Evolutionary conservation across 139 green algal genomes (phyloP), one percentile per base, ranked within the genome.

Genomic region (Marvania coccoides): DNA sequence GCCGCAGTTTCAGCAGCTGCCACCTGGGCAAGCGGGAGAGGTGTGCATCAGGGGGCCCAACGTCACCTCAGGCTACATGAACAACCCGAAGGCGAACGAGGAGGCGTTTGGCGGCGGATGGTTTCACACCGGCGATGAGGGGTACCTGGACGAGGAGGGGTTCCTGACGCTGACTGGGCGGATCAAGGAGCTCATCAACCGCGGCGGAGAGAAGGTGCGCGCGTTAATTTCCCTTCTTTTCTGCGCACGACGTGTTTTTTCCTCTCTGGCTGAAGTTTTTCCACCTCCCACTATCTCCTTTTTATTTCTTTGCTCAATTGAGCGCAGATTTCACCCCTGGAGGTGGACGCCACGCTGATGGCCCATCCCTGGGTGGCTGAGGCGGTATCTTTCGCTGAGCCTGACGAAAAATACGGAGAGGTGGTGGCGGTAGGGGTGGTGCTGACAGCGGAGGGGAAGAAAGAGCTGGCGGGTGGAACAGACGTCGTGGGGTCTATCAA

Each of bases 101-200:
- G 82, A 90, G 68, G 82, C 82, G 6, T 90, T 76, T 70, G 76
- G 70, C 37, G 73, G 68, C 31, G 70, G 73, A 14, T 92, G 85
- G 81, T 89, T 93, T 64, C 73, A 84, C 70, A 93, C 86, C 0
- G 86, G 86, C 0, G 86, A 93, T 62, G 74, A 84, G 68, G 88
- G 87, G 13, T 79, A 70, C 13, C 63, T 96, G 69, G 80, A 90
- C 45, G 78, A 61, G 39, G 83, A 95, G 31, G 88, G 88, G 24
- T 95, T 87, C 68, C 58, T 96, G 1, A 88, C 74, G n/a, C 77
- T 96, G 24, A 90, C 83, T 8, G 90, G 90, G 2, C 80, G 90
- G 47, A 77, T 90, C 58, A 97, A 97, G 79, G 90, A 96, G 81
- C 83, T 96, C 28, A 97, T 95, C 81, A 95, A 95, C 73, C 62